Evolutionary conservation across 1,284 basidiomycete genomes (phyloP), one percentile per base, ranked within the genome.

Genomic region (Heterobasidion parviporum): DNA sequence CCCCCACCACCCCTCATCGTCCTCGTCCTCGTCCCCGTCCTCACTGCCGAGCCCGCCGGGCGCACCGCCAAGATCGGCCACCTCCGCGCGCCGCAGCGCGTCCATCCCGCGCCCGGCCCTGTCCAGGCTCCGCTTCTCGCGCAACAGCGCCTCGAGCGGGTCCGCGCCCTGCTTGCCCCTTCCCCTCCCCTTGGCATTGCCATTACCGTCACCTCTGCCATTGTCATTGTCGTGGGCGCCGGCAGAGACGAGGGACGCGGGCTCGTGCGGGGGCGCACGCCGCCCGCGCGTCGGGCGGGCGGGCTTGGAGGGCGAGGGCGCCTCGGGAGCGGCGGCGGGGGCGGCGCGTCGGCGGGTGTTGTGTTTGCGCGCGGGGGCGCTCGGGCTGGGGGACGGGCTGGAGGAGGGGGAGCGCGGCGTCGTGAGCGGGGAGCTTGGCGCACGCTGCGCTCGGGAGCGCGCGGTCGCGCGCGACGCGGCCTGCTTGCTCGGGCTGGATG

Each of bases 111-210:
- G 69, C 6, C 81, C 79, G n/a, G 63, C 67, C 57, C 72, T 72
- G 18, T 79, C 72, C 18, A 74, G 73, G 7, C 64, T 58, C 32
- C 67, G 67, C 62, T 82, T 82, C 64, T 85, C 82, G 56, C 72
- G 77, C 34, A 85, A 64, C 50, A 85, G 70, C 2, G 57, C 55
- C 16, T 55, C 61, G 12, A 61, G 52, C n/a, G 60, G 60, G 41
- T 57, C 51, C n/a, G n/a, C 54, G 33, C 33, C 52, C 36, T 46
- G 32, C 53, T 47, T 54, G 9, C 38, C 20, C 48, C 34, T 55
- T 16, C 43, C n/a, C 15, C 36, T 48, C n/a, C 8, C n/a, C 35
- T 51, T 51, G 34, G 32, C 26, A 20, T 12, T 51, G 3, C 8
- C 3, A 12, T 41, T 41, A 18, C 18, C 18, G 2, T 18, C 2